Evolutionary conservation across 441 rosid species (phyloP).

Genomic region (Pelargonium cotyledonis): DNA sequence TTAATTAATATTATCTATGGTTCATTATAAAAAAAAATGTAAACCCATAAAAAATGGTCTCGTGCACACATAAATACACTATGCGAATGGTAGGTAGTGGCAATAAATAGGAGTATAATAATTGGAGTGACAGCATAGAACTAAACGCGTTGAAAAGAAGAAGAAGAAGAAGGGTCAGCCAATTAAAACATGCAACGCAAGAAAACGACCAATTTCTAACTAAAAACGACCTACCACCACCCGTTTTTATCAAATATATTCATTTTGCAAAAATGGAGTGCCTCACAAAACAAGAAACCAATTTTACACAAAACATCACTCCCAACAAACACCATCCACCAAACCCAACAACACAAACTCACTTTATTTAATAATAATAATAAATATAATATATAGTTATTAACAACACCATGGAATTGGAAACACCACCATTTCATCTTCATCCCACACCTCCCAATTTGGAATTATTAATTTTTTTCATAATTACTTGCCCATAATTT

Average conservation of each 20-base stretch:
- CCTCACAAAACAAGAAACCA: conserved; percentile 2
- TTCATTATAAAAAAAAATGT: no score
- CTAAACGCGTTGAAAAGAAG: no score
- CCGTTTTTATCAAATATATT: neutral
- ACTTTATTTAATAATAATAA: neutral
- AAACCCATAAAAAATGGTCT: no score
- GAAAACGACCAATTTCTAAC: conserved; percentile 33
- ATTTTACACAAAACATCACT: neutral
- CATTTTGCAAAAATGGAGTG: neutral
- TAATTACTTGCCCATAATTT: neutral
- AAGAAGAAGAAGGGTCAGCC: no score
- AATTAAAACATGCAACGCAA: neutral
- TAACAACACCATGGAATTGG: no score
- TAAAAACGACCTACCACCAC: conserved; percentile 40
- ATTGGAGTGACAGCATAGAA: no score
- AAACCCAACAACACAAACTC: neutral
- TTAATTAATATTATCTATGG: no score
- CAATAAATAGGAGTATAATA: no score
- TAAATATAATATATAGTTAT: no score
- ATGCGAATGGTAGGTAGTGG: no score
- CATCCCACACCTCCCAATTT: neutral
- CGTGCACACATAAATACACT: no score
- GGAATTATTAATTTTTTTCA: neutral
- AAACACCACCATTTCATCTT: no score
- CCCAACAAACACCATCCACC: neutral